Evolutionary conservation across 2,329 filamentous ascomycete genomes (phyloP), one percentile per base, ranked within the genome.

Genomic region (Fusarium musae): DNA sequence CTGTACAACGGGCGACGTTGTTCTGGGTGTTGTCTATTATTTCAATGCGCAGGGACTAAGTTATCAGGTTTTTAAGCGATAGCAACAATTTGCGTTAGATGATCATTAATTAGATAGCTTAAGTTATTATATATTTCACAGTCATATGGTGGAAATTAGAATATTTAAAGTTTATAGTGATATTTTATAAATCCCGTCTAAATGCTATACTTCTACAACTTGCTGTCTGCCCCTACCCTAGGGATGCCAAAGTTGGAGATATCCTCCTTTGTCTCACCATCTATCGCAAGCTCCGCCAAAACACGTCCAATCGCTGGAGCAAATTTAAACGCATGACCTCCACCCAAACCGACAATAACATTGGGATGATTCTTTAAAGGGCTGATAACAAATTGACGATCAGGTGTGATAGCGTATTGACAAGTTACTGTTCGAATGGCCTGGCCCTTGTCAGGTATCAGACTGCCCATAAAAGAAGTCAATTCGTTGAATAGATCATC

Each of bases 301-400:
- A 77, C 75, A 36, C 75, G 74, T 0, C 77, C 77, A 12, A 78
- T 76, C 0, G 77, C 75, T 6, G 77, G 77, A 1, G 76, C 72
- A 54, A 78, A 78, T 30, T 78, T 78, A 50, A 78, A 78, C 0
- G 65, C 77, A 58, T 78, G 76, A 0, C 65, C 75, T 40, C 67
- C 75, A 3, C 75, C 74, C 6, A 78, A 39, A 1, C 63, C 76
- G 0, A 78, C n/a, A 17, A 78, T 66, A 2, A 78, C 63, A 54
- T 76, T 49, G 0, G 61, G 53, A 3, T 78, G 46, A 9, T 50
- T 62, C 32, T 70, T 62, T 15, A 78, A 28, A 0, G 73, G 69
- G 10, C 75, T 73, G 11, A 78, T 75, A 4, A 78, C 49, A 2
- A 78, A 76, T 34, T 77, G 77, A 3, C 77, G 70, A 28, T 74